A percentile compares a stretch with the other conserved stretches of the same genome.
Conservation (phyloP, 2,329 filamentous ascomycete genomes). For the Monosporascus sp. region DNA sequence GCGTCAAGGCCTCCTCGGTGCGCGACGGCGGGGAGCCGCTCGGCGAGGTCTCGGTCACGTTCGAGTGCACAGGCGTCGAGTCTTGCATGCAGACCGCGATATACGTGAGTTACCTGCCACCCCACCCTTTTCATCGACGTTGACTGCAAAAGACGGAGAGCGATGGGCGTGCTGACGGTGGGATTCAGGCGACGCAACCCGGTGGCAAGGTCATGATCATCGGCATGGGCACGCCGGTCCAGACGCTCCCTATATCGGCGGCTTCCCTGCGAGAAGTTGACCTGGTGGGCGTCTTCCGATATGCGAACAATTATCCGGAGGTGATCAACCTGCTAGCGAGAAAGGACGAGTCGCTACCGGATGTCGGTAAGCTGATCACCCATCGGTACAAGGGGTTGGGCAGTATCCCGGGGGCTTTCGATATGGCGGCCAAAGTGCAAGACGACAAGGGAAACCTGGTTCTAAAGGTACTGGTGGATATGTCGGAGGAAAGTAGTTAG, state of each 20-base stretch:
- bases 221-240: conserved; percentile 67
- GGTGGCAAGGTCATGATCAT: conserved; percentile 72
- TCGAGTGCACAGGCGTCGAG: conserved; percentile 76
- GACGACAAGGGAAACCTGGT: conserved; percentile 66
- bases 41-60: conserved; percentile 61
- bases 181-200: conserved; percentile 48
- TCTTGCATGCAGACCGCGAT: conserved; percentile 70
- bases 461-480: conserved; percentile 65
- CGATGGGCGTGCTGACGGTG: neutral
- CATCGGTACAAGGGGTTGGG: conserved; percentile 63
- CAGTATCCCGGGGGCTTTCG: conserved; percentile 60
- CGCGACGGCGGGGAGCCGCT: conserved; percentile 39
- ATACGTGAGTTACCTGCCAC: conserved; percentile 43
- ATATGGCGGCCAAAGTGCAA: conserved; percentile 65
- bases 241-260: conserved; percentile 63
- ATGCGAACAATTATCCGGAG: conserved; percentile 66
- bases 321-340: conserved; percentile 47
- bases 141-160: neutral
- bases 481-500: conserved; percentile 11
- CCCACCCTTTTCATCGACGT: neutral
- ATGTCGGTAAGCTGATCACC: conserved; percentile 63
- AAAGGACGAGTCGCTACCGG: conserved; percentile 48
- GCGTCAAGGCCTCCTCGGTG: conserved; percentile 30
- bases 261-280: conserved; percentile 67
- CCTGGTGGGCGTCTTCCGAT: conserved; percentile 72